Percentiles rank a stretch among this genome's conserved stretches.
Conservation (phyloP, 2,329 filamentous ascomycete species). For the Hypoxylon sp. region DNA sequence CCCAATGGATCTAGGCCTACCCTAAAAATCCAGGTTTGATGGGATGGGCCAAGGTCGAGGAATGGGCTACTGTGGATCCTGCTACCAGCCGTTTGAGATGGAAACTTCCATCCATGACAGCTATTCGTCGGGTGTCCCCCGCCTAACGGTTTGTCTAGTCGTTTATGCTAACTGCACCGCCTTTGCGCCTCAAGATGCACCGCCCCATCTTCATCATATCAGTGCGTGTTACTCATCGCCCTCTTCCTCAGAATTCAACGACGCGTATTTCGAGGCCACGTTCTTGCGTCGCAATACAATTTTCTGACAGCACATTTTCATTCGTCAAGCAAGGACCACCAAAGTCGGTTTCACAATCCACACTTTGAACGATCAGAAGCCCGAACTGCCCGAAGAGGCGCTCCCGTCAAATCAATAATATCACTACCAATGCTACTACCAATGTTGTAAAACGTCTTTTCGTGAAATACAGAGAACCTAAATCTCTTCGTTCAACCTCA, state of each 20-base stretch:
- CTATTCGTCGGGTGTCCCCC: constrained; percentile 14
- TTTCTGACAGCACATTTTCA: background rate
- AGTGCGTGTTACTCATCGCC: background rate
- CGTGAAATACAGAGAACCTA: background rate
- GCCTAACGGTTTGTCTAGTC: constrained; percentile 1
- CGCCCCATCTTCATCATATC: background rate
- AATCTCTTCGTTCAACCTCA: constrained; percentile 3
- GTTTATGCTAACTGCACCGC: constrained; percentile 2
- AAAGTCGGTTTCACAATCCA: constrained; percentile 11
- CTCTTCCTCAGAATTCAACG: background rate
- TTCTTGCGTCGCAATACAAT: constrained; percentile 7
- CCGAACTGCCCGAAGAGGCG: background rate
- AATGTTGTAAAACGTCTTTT: background rate
- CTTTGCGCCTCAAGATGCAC: constrained; percentile 7
- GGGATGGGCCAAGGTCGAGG: background rate
- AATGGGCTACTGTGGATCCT: constrained; percentile 13
- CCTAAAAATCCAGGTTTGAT: constrained; percentile 8
- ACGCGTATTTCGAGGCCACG: constrained; percentile 1
- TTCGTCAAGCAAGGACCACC: background rate
- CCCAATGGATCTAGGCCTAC: constrained; percentile 14
- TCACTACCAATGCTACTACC: constrained; percentile 2
- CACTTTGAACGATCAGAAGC: constrained; percentile 1
- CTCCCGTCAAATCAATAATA: constrained; percentile 1
- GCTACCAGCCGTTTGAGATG: constrained; percentile 11
- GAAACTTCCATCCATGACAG: background rate